These are phyloP conservation scores for Scleromitrula shiraiana DNA, from an alignment of 2,329 filamentous ascomycete species.

Conservation along the genomic window DNA sequence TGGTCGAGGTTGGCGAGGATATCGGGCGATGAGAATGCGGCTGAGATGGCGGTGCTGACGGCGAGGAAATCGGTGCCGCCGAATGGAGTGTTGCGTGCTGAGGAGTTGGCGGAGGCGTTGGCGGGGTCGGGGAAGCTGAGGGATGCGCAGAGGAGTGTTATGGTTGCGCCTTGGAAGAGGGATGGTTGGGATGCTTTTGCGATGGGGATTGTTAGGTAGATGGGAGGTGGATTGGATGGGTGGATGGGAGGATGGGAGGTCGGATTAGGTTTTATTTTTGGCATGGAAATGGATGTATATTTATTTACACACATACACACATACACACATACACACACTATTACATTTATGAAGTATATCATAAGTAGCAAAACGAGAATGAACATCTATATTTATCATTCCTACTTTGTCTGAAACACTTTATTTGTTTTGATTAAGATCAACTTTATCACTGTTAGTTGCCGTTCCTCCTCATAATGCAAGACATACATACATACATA, in stretches of 20 bases:
- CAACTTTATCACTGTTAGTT: too few species aligned
- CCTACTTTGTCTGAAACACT: too few species aligned
- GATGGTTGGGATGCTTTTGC: constrained; percentile 21
- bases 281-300: too few species aligned
- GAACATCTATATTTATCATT: too few species aligned
- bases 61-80: constrained; percentile 69
- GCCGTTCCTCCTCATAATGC: too few species aligned
- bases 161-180: constrained; percentile 69
- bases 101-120: constrained; percentile 65
- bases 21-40: constrained; percentile 43
- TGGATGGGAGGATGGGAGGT: background rate
- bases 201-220: background rate
- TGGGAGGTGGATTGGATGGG: background rate
- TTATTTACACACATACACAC: too few species aligned
- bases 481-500: too few species aligned
- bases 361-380: too few species aligned
- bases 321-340: too few species aligned
- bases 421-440: too few species aligned
- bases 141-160: constrained; percentile 69
- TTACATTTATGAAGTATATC: too few species aligned
- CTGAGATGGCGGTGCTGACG: constrained; percentile 76
- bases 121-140: constrained; percentile 61
- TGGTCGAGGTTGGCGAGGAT: constrained; percentile 68
- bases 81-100: constrained; percentile 56
- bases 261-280: too few species aligned